These are phyloP conservation scores for Metschnikowia continentalis DNA, from an alignment of 805 yeast genomes.

Conservation along the genomic window DNA sequence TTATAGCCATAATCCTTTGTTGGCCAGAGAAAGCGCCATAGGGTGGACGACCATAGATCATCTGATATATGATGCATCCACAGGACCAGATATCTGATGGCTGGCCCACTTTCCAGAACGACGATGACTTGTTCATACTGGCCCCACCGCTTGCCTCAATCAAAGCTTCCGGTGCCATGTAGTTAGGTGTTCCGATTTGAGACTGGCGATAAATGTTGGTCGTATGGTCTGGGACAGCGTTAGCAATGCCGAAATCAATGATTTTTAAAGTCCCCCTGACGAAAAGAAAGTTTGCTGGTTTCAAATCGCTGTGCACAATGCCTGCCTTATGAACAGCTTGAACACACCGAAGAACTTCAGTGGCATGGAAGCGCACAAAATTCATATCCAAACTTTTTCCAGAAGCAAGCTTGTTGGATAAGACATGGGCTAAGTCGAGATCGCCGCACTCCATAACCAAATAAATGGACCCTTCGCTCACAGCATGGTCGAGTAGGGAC, in stretches of 20 bases:
- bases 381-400: conserved; percentile 52
- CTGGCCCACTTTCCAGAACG: conserved; percentile 75
- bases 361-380: conserved; percentile 75
- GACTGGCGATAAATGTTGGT: conserved; percentile 84
- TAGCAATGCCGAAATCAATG: conserved; percentile 95
- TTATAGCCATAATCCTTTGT: conserved; percentile 76
- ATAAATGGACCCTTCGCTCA: conserved; percentile 57
- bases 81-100: conserved; percentile 98
- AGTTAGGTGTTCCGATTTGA: conserved; percentile 93
- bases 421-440: conserved; percentile 78
- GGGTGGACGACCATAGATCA: conserved; percentile 92
- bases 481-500: conserved; percentile 66
- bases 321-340: conserved; percentile 83
- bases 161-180: conserved; percentile 97
- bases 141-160: conserved; percentile 39
- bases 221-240: conserved; percentile 89
- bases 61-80: conserved; percentile 92
- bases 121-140: conserved; percentile 27
- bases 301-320: conserved; percentile 78
- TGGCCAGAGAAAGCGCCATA: conserved; percentile 75
- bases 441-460: conserved; percentile 96
- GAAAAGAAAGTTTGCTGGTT: conserved; percentile 64
- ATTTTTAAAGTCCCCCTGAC: conserved; percentile 82
- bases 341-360: conserved; percentile 78
- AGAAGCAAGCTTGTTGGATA: conserved; percentile 51